These are phyloP conservation scores for Porogramme epimiltina DNA, from an alignment of 1,284 basidiomycete species.

Conservation along the genomic window DNA sequence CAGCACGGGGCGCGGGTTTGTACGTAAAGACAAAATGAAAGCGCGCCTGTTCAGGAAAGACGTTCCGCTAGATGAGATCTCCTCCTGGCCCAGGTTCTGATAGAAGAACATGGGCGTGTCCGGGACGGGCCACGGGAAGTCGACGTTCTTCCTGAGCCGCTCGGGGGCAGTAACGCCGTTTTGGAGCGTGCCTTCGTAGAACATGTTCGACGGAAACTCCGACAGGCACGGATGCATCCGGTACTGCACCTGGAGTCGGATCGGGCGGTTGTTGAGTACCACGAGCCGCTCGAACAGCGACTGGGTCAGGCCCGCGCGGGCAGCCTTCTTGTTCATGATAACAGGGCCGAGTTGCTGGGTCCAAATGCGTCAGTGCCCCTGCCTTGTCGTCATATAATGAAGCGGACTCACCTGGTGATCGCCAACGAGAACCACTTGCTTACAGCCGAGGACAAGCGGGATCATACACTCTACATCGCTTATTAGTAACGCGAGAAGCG, in stretches of 20 bases:
- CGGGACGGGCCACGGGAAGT: conserved; percentile 99
- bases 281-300: conserved; percentile 98
- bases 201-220: conserved; percentile 99
- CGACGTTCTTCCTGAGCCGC: conserved; percentile 93
- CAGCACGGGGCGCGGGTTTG: conserved; percentile 15
- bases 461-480: conserved; percentile 90
- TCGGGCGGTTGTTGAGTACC: conserved; percentile 93
- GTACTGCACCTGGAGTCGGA: conserved; percentile 98
- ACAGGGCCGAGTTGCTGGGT: conserved; percentile 93
- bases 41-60: conserved; percentile 92
- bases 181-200: conserved; percentile 98
- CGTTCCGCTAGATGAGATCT: conserved; percentile 97
- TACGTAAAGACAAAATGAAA: conserved; percentile 18
- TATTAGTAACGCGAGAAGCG: not conserved
- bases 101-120: conserved; percentile 99
- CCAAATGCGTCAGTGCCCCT: conserved; percentile 11
- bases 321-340: conserved; percentile 99
- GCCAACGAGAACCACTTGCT: conserved; percentile 97
- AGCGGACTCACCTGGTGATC: conserved; percentile 77
- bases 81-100: conserved; percentile 98
- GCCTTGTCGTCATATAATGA: conserved; percentile 2
- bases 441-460: conserved; percentile 96
- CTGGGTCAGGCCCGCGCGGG: conserved; percentile 94
- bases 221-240: conserved; percentile 99
- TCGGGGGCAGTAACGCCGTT: conserved; percentile 99